Evolutionary conservation across 2,329 filamentous ascomycete genomes (phyloP).

Genomic region (Pyrenochaeta sp.): DNA sequence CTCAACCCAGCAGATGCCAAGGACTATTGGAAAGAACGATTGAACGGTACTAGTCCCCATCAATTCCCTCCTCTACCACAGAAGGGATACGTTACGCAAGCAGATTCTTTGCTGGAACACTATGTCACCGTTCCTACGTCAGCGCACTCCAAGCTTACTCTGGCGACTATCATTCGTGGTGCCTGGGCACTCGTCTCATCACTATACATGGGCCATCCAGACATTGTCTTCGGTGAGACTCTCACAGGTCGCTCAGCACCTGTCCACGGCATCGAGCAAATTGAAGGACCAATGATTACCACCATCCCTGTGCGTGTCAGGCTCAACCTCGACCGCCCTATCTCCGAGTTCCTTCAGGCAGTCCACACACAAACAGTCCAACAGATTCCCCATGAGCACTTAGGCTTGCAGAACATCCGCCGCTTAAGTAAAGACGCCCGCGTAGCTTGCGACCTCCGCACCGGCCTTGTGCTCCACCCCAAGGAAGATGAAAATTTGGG

Average conservation of each 20-base stretch:
- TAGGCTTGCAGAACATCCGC: conserved; percentile 68
- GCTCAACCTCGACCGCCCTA: conserved; percentile 53
- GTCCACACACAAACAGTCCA: conserved; percentile 66
- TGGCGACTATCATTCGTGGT: conserved; percentile 63
- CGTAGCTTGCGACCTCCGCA: conserved; percentile 46
- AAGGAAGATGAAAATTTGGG: conserved; percentile 38
- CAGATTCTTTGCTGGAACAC: conserved; percentile 61
- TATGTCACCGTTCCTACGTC: conserved; percentile 53
- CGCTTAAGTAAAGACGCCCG: conserved; percentile 45
- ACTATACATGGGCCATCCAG: conserved; percentile 61
- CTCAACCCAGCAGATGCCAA: conserved; percentile 53
- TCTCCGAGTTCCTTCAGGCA: conserved; percentile 62
- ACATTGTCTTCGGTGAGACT: conserved; percentile 67
- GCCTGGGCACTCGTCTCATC: conserved; percentile 68
- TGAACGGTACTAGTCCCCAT: conserved; percentile 56
- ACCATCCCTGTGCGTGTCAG: conserved; percentile 66
- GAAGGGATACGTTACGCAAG: conserved; percentile 55
- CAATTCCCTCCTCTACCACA: conserved; percentile 62
- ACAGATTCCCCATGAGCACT: conserved; percentile 71
- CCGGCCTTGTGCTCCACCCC: conserved; percentile 50
- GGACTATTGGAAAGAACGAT: conserved; percentile 58
- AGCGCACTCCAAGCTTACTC: conserved; percentile 53
- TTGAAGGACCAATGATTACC: conserved; percentile 69
- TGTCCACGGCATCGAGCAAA: conserved; percentile 59
- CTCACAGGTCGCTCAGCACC: conserved; percentile 63